Base-by-base conservation (phyloP, 176 grass and related monocot genomes). In the Aegilops speltoides region DNA sequence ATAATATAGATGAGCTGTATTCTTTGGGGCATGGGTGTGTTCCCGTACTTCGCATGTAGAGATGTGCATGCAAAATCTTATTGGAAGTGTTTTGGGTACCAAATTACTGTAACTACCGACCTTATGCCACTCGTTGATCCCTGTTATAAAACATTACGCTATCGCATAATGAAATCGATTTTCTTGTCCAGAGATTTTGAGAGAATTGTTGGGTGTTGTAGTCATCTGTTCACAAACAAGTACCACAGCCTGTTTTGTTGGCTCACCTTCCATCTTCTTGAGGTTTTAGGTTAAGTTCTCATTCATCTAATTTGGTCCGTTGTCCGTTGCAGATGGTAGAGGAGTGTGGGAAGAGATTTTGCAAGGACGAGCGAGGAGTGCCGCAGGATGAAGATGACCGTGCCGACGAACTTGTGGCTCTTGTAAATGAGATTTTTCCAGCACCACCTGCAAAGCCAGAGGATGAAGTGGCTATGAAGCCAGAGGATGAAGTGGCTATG, bases 351-450 rank as follows among this genome's bases (percentile, higher is more conserved):
- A 83, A 33, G n/a, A 86, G 90, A 72, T 85, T 92, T 71, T 26
- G 28, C 8, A 90, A 20, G 86, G 85, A 86, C 0, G 73, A 88
- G 3, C 64, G 4, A n/a, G 77, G 75, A 87, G 61, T 68, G 59
- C 4, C 34, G 46, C 37, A 61, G 4, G 2, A 80, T 0, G 91
- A 83, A 40, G 65, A 83, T 1, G 17, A 84, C 29, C 48, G 86
- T 29, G 82, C 83, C 60, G 6, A 81, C 6, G 87, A 88, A 22
- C 74, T 94, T 26, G 25, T 92, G 74, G 40, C 87, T 40, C 37
- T 92, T 37, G 82, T 92, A 32, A 79, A 90, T 2, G 90, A 90
- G 74, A 68, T 90, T 67, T 90, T 90, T 4, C 93, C 92, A 40
- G 64, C 60, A 68, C 72, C 87, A 31, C 70, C 78, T 52, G 62